A percentile compares a stretch with the other conserved stretches of the same genome.
These are phyloP conservation scores for Plasmodium vinckei DNA, from an alignment of 169 alveolate species.

Conservation along the genomic window DNA sequence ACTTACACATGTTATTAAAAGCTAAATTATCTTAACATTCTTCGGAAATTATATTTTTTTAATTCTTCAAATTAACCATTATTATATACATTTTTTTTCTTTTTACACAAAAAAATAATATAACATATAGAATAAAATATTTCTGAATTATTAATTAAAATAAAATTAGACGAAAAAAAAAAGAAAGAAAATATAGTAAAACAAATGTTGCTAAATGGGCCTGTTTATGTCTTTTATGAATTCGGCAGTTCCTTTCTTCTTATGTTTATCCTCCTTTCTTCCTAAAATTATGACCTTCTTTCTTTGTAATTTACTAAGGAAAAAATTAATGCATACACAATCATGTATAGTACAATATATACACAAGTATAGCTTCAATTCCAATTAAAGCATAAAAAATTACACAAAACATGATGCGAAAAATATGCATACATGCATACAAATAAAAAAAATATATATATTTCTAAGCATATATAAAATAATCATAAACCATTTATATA, in stretches of 20 bases:
- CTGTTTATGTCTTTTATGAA: constrained; percentile 60
- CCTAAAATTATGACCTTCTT: constrained; percentile 64
- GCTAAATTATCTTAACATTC: no score
- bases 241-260: constrained; percentile 32
- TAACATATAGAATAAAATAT: no score
- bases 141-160: not conserved
- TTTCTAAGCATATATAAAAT: not conserved
- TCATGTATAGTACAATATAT: no score
- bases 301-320: constrained; percentile 51
- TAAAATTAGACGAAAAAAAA: constrained; percentile 5
- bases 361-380: not conserved
- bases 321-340: constrained; percentile 5
- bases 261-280: constrained; percentile 30
- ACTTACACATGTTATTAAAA: no score
- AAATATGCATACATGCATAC: not conserved
- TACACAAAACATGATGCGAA: not conserved
- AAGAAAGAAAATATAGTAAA: constrained; percentile 1
- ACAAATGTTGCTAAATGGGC: constrained; percentile 2
- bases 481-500: constrained; percentile 7
- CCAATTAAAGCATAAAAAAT: not conserved
- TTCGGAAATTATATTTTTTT: no score
- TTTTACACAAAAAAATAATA: no score
- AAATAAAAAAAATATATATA: not conserved
- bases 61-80: no score
- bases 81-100: no score